phyloP scores from a whole-genome alignment of 805 yeast genomes.

The Kodamaea leandrae region DNA sequence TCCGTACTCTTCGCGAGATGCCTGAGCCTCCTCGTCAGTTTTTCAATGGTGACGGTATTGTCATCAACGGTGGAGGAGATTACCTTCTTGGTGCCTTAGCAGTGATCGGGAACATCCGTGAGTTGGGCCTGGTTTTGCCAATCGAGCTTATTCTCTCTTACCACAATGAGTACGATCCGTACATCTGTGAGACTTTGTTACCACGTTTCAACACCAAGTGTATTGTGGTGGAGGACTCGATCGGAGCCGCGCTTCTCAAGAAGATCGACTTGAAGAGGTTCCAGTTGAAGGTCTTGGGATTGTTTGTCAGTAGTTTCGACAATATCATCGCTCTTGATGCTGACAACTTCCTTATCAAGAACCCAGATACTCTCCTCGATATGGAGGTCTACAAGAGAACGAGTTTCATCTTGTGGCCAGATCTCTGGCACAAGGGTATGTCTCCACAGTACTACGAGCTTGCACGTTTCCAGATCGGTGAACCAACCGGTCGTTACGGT shows the following conservation, averaged over 20 bases:
- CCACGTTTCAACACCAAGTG: constrained; percentile 35
- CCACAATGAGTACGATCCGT: constrained; percentile 30
- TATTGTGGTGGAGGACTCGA: constrained; percentile 38
- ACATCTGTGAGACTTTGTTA: constrained; percentile 31
- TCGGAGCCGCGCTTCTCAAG: constrained; percentile 37
- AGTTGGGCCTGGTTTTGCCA: constrained; percentile 33
- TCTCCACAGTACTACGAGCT: constrained; percentile 37
- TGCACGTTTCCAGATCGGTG: constrained; percentile 27
- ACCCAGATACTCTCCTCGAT: constrained; percentile 35
- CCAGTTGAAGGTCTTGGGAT: constrained; percentile 37
- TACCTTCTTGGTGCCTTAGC: constrained; percentile 35
- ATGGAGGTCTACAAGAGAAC: constrained; percentile 30
- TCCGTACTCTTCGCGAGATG: constrained; percentile 20
- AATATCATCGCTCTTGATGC: constrained; percentile 38
- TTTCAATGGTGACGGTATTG: constrained; percentile 40
- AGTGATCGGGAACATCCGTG: constrained; percentile 32
- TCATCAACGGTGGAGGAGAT: constrained; percentile 37
- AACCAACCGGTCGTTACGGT: constrained; percentile 25
- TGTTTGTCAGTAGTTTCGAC: constrained; percentile 36
- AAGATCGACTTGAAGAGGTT: constrained; percentile 24
- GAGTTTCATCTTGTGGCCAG: constrained; percentile 40
- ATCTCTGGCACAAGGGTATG: constrained; percentile 41
- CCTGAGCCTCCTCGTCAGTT: constrained; percentile 24
- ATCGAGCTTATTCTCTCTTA: constrained; percentile 38
- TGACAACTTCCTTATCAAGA: constrained; percentile 35